Percentiles rank a stretch among this genome's conserved stretches.
These are phyloP conservation scores for Agroathelia rolfsii DNA, from an alignment of 1,284 basidiomycete genomes.

Conservation along the genomic window DNA sequence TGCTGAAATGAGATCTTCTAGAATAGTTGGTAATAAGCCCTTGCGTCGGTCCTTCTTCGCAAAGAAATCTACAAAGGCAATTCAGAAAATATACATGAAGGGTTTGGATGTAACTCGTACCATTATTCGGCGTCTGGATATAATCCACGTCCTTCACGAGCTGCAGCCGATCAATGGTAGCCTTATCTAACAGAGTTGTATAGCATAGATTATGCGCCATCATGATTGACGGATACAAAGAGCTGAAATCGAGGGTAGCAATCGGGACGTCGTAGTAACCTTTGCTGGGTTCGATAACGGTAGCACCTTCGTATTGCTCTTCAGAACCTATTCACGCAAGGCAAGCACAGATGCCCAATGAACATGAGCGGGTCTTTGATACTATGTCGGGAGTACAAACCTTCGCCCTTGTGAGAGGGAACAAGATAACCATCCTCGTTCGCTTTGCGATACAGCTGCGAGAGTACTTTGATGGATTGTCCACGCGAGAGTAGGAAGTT, in stretches of 20 bases:
- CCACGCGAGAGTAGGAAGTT: conserved; percentile 59
- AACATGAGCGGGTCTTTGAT: neutral
- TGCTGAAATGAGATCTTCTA: conserved; percentile 58
- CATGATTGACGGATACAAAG: conserved; percentile 71
- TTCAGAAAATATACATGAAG: neutral
- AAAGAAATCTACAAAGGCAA: conserved; percentile 41
- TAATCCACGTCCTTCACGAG: conserved; percentile 52
- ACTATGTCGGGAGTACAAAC: conserved; percentile 18
- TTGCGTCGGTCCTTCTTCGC: conserved; percentile 45
- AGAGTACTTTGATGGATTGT: conserved; percentile 67
- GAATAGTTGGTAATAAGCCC: conserved; percentile 52
- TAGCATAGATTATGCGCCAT: conserved; percentile 74
- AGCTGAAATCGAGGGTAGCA: conserved; percentile 87
- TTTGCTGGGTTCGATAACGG: conserved; percentile 89
- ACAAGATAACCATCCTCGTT: conserved; percentile 53
- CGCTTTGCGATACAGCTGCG: conserved; percentile 57
- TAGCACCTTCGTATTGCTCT: conserved; percentile 95
- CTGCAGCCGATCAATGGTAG: conserved; percentile 42
- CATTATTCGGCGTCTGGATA: conserved; percentile 56
- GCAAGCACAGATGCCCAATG: neutral
- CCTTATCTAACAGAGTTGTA: conserved; percentile 53
- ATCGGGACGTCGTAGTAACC: conserved; percentile 94
- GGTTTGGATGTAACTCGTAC: conserved; percentile 27
- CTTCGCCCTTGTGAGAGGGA: conserved; percentile 52
- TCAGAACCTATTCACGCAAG: conserved; percentile 60